Evolutionary conservation across 31 red algal genomes (phyloP).

Genomic region (Odonthalia washingtoniensis): DNA sequence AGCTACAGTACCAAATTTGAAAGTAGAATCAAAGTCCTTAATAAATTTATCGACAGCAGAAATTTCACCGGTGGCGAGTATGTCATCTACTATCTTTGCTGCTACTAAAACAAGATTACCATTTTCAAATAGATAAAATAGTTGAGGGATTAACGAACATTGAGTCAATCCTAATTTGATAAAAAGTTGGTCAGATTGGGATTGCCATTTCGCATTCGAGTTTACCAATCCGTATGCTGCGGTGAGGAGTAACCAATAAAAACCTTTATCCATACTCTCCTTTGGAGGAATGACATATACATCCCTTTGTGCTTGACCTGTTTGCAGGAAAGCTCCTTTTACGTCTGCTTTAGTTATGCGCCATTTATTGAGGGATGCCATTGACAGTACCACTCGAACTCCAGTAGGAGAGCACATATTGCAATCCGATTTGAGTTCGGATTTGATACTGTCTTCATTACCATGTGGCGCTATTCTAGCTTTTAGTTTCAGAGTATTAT

Average conservation of each 20-base stretch:
- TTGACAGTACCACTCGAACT: not conserved
- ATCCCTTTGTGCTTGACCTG: conserved; percentile 12
- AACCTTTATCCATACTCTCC: not conserved
- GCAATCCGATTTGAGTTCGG: not conserved
- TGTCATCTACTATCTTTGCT: too few species aligned
- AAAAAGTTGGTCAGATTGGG: conserved; percentile 10
- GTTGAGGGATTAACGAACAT: not conserved
- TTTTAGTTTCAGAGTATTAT: too few species aligned
- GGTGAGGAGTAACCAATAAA: too few species aligned
- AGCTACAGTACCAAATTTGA: conserved; percentile 11
- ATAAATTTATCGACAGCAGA: not conserved
- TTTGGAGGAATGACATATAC: conserved; percentile 20
- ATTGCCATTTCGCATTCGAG: conserved; percentile 36
- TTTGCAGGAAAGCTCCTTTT: too few species aligned
- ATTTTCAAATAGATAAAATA: conserved; percentile 14
- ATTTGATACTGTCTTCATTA: not conserved
- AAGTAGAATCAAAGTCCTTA: not conserved
- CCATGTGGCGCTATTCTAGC: not conserved
- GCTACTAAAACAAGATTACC: not conserved
- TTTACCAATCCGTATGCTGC: conserved; percentile 26
- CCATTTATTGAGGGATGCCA: not conserved
- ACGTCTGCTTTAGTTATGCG: conserved; percentile 3
- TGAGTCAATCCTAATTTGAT: conserved; percentile 8
- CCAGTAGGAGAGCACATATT: not conserved
- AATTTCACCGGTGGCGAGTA: not conserved